Evolutionary conservation across 495 filamentous ascomycete species (phyloP).

Genomic region (Evansstolkia leycettana): DNA sequence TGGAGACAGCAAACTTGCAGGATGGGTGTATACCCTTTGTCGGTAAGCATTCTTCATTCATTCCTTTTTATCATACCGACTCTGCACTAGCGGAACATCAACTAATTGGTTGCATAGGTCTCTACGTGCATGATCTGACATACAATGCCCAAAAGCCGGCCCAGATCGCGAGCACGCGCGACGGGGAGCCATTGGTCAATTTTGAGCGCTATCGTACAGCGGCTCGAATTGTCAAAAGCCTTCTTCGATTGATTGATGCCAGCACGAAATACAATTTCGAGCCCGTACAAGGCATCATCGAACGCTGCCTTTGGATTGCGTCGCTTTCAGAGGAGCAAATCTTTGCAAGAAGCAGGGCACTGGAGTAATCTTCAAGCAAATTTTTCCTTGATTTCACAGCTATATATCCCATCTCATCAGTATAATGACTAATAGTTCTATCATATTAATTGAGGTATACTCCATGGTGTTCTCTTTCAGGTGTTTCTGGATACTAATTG

Average conservation of each 20-base stretch:
- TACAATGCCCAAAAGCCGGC: constrained; percentile 87
- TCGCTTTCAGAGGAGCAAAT: constrained; percentile 82
- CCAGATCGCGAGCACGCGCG: constrained; percentile 44
- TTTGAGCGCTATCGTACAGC: constrained; percentile 88
- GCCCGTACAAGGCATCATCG: constrained; percentile 74
- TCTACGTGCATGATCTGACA: constrained; percentile 93
- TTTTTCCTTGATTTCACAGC: too few species aligned
- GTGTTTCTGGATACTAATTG: constrained; percentile 7
- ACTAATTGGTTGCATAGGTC: constrained; percentile 26
- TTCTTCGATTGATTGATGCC: constrained; percentile 83
- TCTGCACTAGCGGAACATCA: background rate
- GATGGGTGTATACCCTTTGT: constrained; percentile 95
- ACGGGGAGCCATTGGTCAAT: constrained; percentile 68
- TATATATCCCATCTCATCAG: background rate
- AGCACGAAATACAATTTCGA: constrained; percentile 79
- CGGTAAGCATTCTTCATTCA: too few species aligned
- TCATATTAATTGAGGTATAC: constrained; percentile 1
- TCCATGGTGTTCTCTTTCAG: constrained; percentile 1
- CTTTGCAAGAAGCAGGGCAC: constrained; percentile 37
- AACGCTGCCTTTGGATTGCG: constrained; percentile 91
- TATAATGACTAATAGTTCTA: background rate
- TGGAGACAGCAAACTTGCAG: constrained; percentile 67
- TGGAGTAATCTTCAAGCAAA: constrained; percentile 38
- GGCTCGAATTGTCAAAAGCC: constrained; percentile 84
- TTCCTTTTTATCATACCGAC: constrained; percentile 2